Conservation (phyloP, 1,284 basidiomycete species). For the Acaromyces ingoldii region DNA sequence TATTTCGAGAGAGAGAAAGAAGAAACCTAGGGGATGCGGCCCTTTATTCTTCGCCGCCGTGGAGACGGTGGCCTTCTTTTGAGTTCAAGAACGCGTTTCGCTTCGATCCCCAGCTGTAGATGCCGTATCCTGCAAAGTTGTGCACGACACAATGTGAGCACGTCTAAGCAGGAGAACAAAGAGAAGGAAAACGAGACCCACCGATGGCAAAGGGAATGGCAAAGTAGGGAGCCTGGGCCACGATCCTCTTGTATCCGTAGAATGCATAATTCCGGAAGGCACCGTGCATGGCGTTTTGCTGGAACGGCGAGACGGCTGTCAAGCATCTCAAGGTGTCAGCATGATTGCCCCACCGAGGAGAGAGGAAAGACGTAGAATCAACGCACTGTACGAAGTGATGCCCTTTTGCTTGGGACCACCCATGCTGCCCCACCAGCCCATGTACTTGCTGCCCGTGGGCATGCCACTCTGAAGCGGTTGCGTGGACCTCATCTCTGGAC, state of each 20-base stretch:
- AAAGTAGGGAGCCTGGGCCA: conserved; percentile 48
- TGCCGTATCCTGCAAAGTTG: conserved; percentile 33
- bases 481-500: conserved; percentile 9
- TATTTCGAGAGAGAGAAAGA: too few species aligned
- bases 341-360: background rate
- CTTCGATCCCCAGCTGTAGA: conserved; percentile 46
- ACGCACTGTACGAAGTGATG: conserved; percentile 42
- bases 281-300: conserved; percentile 45
- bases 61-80: conserved; percentile 44
- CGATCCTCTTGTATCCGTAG: conserved; percentile 48
- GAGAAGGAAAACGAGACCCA: conserved; percentile 3
- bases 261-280: conserved; percentile 46
- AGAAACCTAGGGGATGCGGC: too few species aligned
- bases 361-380: background rate
- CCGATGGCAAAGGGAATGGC: conserved; percentile 42
- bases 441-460: conserved; percentile 46
- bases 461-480: conserved; percentile 24
- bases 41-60: conserved; percentile 27
- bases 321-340: background rate
- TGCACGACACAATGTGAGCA: background rate
- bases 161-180: background rate
- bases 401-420: conserved; percentile 47
- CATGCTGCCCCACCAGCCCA: conserved; percentile 51
- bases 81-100: conserved; percentile 48
- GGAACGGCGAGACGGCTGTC: conserved; percentile 47